Conservation (phyloP, 179 eudicot species). For the Actinidia polygama region DNA sequence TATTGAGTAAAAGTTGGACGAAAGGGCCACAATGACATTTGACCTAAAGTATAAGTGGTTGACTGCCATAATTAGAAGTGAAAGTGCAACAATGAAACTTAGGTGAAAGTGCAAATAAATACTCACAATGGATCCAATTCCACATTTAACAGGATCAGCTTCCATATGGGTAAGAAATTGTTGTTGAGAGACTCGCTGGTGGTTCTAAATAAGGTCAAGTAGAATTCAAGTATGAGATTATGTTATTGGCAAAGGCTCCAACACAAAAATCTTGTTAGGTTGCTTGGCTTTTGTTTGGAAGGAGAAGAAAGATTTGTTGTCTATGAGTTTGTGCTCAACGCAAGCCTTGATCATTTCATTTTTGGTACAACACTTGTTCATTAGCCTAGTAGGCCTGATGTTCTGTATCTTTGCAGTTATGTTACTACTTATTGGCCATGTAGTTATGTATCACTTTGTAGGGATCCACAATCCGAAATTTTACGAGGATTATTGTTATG, state of each 20-base stretch:
- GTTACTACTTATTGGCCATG: too few species aligned
- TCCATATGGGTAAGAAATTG: background rate
- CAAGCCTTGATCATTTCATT: conserved; percentile 20
- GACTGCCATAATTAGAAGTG: too few species aligned
- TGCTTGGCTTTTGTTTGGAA: conserved; percentile 16
- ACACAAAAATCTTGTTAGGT: conserved; percentile 13
- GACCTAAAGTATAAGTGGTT: too few species aligned
- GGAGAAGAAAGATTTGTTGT: conserved; percentile 12
- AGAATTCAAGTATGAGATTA: conserved; percentile 20
- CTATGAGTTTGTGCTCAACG: background rate
- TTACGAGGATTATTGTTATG: too few species aligned
- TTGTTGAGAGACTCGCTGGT: conserved; percentile 4
- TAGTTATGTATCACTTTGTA: background rate
- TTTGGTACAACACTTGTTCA: background rate
- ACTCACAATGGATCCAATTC: background rate
- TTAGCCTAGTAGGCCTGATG: too few species aligned
- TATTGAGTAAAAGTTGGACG: too few species aligned
- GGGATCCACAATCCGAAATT: background rate
- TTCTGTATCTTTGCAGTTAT: too few species aligned
- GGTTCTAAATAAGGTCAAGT: conserved; percentile 2
- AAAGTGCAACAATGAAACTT: too few species aligned
- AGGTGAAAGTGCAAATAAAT: too few species aligned
- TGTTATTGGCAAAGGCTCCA: conserved; percentile 13
- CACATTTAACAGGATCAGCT: conserved; percentile 6
- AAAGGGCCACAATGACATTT: too few species aligned